Evolutionary conservation across 78 protist genomes (phyloP), one percentile per base, ranked within the genome.

Genomic region (Dictyostelium firmibasis): DNA sequence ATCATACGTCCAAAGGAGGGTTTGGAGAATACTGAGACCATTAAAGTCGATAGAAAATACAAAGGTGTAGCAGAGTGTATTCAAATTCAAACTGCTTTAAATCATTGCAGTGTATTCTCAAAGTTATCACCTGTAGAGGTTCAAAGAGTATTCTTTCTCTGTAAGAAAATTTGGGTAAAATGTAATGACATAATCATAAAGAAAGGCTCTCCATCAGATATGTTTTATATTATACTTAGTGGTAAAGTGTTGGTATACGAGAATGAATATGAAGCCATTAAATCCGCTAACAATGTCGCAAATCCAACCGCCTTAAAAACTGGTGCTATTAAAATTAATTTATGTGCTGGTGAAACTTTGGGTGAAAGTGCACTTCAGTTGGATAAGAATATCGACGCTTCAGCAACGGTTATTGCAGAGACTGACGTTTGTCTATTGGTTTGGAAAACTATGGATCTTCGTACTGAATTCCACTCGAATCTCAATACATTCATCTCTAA

Each of bases 301-400:
- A 79, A 18, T 11, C n/a, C 13, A 6, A 79, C 84, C 23, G 14
- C 64, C 6, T 47, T 57, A 5, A 57, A 57, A 81, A 27, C 53
- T 6, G 33, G 16, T 29, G 16, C 85, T 27, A 20, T 57, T 23
- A 60, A 60, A 35, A 29, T 35, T 20, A 64, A 81, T 20, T 81
- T 89, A 18, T 81, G 31, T 36, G 33, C 87, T 29, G 96, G 96
- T 57, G 96, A 93, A 18, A 86, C 96, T 13, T 93, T 93, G 64
- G 96, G 96, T 27, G 96, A 93, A 43, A 93, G 86, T 84, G 96
- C 96, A 8, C 72, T 93, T 2, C 81, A 43, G 38, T 33, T 47
- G 23, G 69, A 74, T 44, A 84, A 36, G 33, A 75, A 9, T 23
- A 79, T 36, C 20, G 43, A 50, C 33, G 31, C 91, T 1, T 41